Base-by-base conservation (phyloP, 495 filamentous ascomycete species). In the Barbatosphaeria neglecta region DNA sequence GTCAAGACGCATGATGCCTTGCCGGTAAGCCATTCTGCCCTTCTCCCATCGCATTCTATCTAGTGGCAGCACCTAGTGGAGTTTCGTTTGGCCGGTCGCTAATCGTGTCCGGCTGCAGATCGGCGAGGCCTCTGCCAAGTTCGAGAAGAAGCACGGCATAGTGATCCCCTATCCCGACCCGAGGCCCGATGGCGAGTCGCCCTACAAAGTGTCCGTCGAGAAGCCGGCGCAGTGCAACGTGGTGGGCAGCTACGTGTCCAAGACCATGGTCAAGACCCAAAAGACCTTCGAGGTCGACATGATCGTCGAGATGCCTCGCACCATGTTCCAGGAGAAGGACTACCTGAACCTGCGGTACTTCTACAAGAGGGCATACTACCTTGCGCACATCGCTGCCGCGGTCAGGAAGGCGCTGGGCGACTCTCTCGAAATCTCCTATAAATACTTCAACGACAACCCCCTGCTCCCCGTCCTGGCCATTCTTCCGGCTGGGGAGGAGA, bases 261-360 rank as follows among this genome's bases (percentile, higher is more conserved):
- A 81, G 62, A 92, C 79, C 9, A 80, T 84, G 51, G 67, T 78
- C 9, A 84, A 80, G 54, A 65, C 72, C 7, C 68, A 77, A 16
- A 72, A 72, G 9, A 58, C 60, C 17, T 64, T 82, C 27, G 67
- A 70, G 1, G 72, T 95, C 41, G 92, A 98, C 66, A 67, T 98
- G 70, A 80, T 86, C 16, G 77, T 95, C 6, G 82, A 79, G 10
- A 92, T 98, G 79, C 90, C 93, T 15, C 59, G 61, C 38, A 66
- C 75, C 3, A 67, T 95, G 2, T 87, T 97, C 50, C 86, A 95
- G 57, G 84, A 90, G 43, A 97, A 98, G 61, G 92, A 98, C 64
- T 96, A 89, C 60, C 71, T 90, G 39, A 87, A 97, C 56, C 76
- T 90, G 65, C 76, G 92, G 50, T 98, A 90, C 62, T 96, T 97